phyloP scores from a whole-genome alignment of 2,329 filamentous ascomycete genomes.

The Microsporum canis region DNA sequence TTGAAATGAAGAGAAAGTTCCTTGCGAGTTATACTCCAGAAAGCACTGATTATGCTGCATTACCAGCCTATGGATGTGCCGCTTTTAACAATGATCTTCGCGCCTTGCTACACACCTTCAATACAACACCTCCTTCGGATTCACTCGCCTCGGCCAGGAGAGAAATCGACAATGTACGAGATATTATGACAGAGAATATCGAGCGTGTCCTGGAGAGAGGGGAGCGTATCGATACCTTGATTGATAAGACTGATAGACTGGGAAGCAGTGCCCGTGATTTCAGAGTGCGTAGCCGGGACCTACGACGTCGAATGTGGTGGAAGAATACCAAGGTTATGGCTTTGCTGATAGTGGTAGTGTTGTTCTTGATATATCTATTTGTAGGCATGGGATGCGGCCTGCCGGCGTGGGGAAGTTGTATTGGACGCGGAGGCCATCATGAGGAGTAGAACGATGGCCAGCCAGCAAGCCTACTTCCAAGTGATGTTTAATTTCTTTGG shows the following conservation, averaged over 20 bases:
- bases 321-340: constrained; percentile 96
- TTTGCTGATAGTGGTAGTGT: constrained; percentile 56
- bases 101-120: constrained; percentile 69
- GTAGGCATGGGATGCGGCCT: constrained; percentile 62
- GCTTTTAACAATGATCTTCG: constrained; percentile 74
- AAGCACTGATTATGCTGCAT: constrained; percentile 58
- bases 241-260: constrained; percentile 90
- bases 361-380: constrained; percentile 61
- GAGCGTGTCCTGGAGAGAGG: constrained; percentile 79
- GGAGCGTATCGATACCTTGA: constrained; percentile 83
- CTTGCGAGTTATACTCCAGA: constrained; percentile 55
- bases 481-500: not conserved
- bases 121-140: constrained; percentile 66
- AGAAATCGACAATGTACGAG: constrained; percentile 84
- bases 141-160: constrained; percentile 70
- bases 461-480: not conserved
- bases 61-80: constrained; percentile 83
- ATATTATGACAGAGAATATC: constrained; percentile 94
- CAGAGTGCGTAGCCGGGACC: constrained; percentile 67
- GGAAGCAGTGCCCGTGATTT: constrained; percentile 86
- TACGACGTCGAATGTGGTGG: constrained; percentile 98
- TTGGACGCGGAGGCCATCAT: constrained; percentile 19
- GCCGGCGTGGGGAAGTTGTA: constrained; percentile 42
- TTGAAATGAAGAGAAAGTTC: constrained; percentile 84
- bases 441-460: not conserved